Evolutionary conservation across 2,329 filamentous ascomycete species (phyloP).

Genomic region (Blumeria hordei): DNA sequence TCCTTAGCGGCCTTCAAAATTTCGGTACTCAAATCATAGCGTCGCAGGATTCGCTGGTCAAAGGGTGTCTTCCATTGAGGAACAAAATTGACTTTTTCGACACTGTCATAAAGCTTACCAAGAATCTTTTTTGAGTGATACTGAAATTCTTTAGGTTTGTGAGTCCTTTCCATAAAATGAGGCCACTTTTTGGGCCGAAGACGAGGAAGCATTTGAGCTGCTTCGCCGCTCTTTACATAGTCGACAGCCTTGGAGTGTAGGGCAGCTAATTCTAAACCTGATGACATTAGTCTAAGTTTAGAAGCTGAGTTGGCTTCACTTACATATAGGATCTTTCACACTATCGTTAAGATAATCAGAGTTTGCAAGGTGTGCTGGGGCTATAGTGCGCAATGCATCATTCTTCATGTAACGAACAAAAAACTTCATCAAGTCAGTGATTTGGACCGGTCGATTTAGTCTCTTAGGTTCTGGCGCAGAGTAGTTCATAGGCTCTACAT

Average conservation of each 20-base stretch:
- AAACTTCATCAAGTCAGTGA: constrained; percentile 55
- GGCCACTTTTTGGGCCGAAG: constrained; percentile 45
- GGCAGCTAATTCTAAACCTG: constrained; percentile 43
- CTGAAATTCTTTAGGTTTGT: constrained; percentile 19
- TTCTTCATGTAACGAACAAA: constrained; percentile 89
- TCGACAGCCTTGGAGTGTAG: constrained; percentile 85
- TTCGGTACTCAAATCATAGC: constrained; percentile 29
- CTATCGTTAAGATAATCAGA: constrained; percentile 39
- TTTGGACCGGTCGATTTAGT: constrained; percentile 36
- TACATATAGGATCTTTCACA: constrained; percentile 43
- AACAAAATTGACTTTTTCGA: constrained; percentile 39
- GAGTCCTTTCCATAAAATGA: constrained; percentile 64
- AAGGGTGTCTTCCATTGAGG: constrained; percentile 53
- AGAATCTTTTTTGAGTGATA: constrained; percentile 52
- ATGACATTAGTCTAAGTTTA: constrained; percentile 3
- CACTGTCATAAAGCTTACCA: constrained; percentile 60
- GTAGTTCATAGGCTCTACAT: constrained; percentile 58
- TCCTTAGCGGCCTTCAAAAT: constrained; percentile 32
- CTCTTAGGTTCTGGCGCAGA: constrained; percentile 28
- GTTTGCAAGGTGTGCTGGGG: constrained; percentile 54
- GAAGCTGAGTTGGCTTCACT: constrained; percentile 12
- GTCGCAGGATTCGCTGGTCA: constrained; percentile 46
- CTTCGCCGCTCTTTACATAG: constrained; percentile 71
- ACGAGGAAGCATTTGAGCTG: constrained; percentile 37
- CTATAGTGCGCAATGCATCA: constrained; percentile 57